Percentiles rank a stretch among this genome's conserved stretches.
These are phyloP conservation scores for Drechslerella coelobrocha DNA, from an alignment of 2,329 filamentous ascomycete genomes.

Conservation along the genomic window DNA sequence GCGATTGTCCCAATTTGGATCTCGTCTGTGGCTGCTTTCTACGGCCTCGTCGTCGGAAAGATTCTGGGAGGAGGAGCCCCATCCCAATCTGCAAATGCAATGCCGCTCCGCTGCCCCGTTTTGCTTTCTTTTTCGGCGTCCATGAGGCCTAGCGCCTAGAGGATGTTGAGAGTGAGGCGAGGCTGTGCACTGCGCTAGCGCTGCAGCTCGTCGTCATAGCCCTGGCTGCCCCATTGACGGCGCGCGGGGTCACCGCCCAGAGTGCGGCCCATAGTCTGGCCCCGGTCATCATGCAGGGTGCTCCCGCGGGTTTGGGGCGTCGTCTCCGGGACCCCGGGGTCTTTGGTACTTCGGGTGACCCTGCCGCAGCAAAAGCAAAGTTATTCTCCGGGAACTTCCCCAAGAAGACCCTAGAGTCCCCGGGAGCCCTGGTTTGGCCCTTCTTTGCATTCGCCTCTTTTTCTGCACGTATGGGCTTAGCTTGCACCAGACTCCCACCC, in stretches of 20 bases:
- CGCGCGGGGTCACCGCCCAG: no score
- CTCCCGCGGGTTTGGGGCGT: no score
- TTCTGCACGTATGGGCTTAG: conserved; percentile 29
- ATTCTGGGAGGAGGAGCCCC: conserved; percentile 6
- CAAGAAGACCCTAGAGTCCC: conserved; percentile 1
- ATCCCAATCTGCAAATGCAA: conserved; percentile 22
- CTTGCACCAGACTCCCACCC: conserved; percentile 24
- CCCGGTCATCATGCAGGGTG: no score
- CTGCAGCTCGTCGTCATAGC: conserved; percentile 44
- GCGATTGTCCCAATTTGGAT: conserved; percentile 27
- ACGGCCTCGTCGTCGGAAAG: conserved; percentile 26
- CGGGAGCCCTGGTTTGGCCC: no score
- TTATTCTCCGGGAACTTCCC: no score
- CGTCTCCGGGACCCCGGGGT: no score
- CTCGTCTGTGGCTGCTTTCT: conserved; percentile 45
- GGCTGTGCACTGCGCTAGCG: conserved; percentile 35
- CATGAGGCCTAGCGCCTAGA: conserved; percentile 23
- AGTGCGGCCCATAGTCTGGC: background rate
- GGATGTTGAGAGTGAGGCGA: conserved; percentile 30
- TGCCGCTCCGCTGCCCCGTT: conserved; percentile 30
- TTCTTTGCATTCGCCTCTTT: no score
- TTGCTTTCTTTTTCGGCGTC: conserved; percentile 26
- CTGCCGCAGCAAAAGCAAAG: conserved; percentile 26
- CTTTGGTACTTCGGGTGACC: conserved; percentile 34
- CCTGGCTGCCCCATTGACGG: conserved; percentile 17